Conservation (phyloP, 805 yeast species). For the Zygosaccharomyces bisporus region DNA sequence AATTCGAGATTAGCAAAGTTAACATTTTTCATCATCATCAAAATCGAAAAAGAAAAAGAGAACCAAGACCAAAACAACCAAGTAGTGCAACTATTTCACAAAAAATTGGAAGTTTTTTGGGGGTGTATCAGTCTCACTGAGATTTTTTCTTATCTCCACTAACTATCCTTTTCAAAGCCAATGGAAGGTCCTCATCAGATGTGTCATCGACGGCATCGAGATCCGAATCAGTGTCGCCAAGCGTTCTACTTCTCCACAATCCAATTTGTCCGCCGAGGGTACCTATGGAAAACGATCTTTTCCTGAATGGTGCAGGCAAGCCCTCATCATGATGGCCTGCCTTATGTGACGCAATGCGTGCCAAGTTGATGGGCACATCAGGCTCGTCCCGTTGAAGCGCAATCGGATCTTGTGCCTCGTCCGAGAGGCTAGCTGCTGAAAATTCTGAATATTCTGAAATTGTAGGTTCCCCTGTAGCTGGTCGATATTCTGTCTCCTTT, state of each 20-base stretch:
- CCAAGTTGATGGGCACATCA: slow-evolving; percentile 20
- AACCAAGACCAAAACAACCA: not conserved
- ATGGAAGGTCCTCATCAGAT: slow-evolving; percentile 36
- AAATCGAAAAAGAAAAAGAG: not conserved
- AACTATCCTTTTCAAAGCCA: slow-evolving; percentile 39
- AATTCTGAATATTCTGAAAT: slow-evolving; percentile 14
- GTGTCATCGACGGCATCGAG: slow-evolving; percentile 18
- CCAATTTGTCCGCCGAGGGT: slow-evolving; percentile 28
- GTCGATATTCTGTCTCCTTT: not conserved
- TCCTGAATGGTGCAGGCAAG: slow-evolving; percentile 34
- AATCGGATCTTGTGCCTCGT: slow-evolving; percentile 16
- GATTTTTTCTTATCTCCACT: not conserved
- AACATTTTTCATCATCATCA: too few relatives aligned
- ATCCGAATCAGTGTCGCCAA: slow-evolving; percentile 28
- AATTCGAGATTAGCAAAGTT: not conserved
- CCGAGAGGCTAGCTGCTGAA: slow-evolving; percentile 10
- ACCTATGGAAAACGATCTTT: slow-evolving; percentile 38
- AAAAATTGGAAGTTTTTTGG: too few relatives aligned
- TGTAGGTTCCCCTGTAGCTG: slow-evolving; percentile 4
- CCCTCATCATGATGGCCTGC: slow-evolving; percentile 15
- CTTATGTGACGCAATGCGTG: slow-evolving; percentile 32
- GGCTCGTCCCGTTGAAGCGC: slow-evolving; percentile 11
- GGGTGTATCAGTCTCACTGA: not conserved
- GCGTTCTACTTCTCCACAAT: slow-evolving; percentile 23
- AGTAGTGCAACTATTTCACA: too few relatives aligned